Base-by-base conservation (phyloP, 768 basidiomycete genomes). In the Roridomyces roridus region DNA sequence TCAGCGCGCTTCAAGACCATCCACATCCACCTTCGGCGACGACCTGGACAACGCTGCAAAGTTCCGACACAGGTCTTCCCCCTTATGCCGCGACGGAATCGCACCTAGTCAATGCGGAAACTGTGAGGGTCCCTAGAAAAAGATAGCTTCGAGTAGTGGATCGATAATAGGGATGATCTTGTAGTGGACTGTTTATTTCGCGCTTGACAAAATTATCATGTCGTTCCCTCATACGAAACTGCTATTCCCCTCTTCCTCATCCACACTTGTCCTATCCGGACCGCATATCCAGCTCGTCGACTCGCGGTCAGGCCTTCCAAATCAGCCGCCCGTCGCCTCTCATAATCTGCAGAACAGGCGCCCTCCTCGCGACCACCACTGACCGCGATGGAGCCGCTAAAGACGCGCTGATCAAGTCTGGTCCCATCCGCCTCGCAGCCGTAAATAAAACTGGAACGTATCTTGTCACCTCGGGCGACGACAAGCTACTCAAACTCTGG, bases 401-500 rank as follows among this genome's bases (percentile, higher is more conserved):
- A 43, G 69, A 69, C 7, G 64, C 60, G 5, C 37, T 81, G 3
- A 36, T 76, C 20, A 80, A 80, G 57, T 75, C 82, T 7, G 87
- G 87, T 0, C 83, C 84, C 4, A 74, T 92, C 41, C 78, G 84
- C 46, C 87, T 84, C 62, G 80, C 82, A 17, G 85, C 81, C 1
- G 68, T 87, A 5, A 83, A 85, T 64, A 47, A 59, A 6, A 69
- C 70, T 0, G 75, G 71, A 50, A 70, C 59, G 26, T 80, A 85
- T 62, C 70, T 94, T 15, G 82, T 84, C 5, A 89, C 88, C 2
- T 74, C 79, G 0, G 86, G 84, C 8, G 94, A 96, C 50, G 91
- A 95, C 71, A 98, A 98, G 72, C 71, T 72, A 48, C 74, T 98
- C 64, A 88, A 83, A 60, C 78, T 96, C 10, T 95, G 91, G 88